These are phyloP conservation scores for Heteromeles arbutifolia DNA, from an alignment of 306 rosid genomes.

Conservation along the genomic window DNA sequence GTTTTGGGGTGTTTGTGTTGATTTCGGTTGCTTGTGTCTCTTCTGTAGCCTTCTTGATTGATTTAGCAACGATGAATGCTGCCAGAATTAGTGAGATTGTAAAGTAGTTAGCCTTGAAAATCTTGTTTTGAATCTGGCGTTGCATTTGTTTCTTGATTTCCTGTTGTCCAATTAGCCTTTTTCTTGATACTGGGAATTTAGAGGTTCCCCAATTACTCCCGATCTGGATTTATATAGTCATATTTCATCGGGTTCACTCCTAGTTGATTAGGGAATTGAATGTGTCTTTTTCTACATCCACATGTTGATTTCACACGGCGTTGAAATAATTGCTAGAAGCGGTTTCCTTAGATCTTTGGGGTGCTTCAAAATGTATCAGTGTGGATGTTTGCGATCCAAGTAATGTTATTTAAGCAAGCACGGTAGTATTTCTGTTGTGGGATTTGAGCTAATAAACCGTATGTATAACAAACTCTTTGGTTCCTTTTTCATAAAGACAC, in stretches of 20 bases:
- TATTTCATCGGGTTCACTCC: neutral
- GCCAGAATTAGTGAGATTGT: neutral
- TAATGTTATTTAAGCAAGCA: neutral
- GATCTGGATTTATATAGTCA: neutral
- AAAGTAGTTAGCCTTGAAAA: neutral
- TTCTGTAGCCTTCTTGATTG: neutral
- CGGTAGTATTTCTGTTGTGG: neutral
- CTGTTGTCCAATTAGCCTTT: neutral
- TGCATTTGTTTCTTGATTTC: neutral
- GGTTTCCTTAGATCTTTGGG: neutral
- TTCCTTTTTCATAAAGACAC: neutral
- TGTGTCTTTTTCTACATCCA: neutral
- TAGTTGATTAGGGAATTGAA: neutral
- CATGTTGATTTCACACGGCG: neutral
- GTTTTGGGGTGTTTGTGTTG: neutral
- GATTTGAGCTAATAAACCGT: neutral
- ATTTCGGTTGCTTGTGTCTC: neutral
- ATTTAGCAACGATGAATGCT: neutral
- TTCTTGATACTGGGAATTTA: neutral
- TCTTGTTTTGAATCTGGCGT: neutral
- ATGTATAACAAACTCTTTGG: neutral
- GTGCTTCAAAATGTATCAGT: neutral
- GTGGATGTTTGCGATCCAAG: neutral
- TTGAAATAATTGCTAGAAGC: neutral
- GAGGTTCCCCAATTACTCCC: neutral